Conservation (phyloP, 306 rosid genomes). For the Vigna unguiculata region DNA sequence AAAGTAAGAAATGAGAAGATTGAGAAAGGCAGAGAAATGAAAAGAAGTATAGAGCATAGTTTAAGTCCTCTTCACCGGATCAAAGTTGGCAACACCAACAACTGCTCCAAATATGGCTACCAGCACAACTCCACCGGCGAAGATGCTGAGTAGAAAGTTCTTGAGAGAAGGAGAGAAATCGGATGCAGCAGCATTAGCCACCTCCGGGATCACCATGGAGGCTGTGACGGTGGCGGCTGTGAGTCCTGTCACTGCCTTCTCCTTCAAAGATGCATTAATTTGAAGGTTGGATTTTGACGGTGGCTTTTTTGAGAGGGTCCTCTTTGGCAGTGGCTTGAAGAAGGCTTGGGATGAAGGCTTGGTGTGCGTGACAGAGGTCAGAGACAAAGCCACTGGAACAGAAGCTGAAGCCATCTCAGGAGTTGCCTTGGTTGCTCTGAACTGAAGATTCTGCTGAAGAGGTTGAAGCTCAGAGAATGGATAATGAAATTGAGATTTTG, state of each 20-base stretch:
- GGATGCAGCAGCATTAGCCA: slow-evolving; percentile 73
- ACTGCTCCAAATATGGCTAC: slow-evolving; percentile 66
- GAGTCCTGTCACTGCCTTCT: slow-evolving; percentile 63
- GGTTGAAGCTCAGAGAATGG: neutral
- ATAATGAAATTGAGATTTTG: slow-evolving; percentile 36
- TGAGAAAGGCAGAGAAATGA: neutral
- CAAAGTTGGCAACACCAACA: slow-evolving; percentile 50
- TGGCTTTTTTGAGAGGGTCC: slow-evolving; percentile 36
- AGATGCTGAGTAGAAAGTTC: slow-evolving; percentile 78
- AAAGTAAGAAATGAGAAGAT: slow-evolving; percentile 1
- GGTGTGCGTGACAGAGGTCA: slow-evolving; percentile 40
- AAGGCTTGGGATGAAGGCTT: slow-evolving; percentile 43
- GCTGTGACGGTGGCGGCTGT: slow-evolving; percentile 72
- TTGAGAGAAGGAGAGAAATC: slow-evolving; percentile 72
- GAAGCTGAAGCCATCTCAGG: slow-evolving; percentile 48
- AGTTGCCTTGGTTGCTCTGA: neutral
- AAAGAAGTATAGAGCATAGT: slow-evolving; percentile 18
- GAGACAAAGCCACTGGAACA: slow-evolving; percentile 45
- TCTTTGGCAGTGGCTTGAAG: slow-evolving; percentile 44
- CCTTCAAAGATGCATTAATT: slow-evolving; percentile 67
- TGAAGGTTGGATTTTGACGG: slow-evolving; percentile 47
- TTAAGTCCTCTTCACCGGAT: slow-evolving; percentile 46
- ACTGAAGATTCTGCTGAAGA: slow-evolving; percentile 12
- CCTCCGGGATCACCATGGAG: slow-evolving; percentile 75
- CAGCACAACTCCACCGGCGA: slow-evolving; percentile 74